Conservation (phyloP, 371 early-diverging fungal genomes). For the Lichtheimia ramosa region DNA sequence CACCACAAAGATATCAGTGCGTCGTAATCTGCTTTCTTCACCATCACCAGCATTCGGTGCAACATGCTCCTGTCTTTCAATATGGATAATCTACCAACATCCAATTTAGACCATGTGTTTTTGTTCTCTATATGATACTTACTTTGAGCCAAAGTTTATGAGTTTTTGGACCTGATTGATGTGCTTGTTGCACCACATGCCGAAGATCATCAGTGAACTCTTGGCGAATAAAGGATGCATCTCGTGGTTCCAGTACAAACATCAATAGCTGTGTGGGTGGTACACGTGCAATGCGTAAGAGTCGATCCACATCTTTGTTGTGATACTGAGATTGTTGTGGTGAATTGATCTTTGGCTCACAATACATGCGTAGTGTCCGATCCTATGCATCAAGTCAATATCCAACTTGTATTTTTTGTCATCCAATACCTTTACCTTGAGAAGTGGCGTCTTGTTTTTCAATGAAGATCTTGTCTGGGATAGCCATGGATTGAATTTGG, state of each 20-base stretch:
- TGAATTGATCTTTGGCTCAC: conserved; percentile 22
- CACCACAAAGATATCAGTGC: conserved; percentile 29
- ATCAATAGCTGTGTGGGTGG: conserved; percentile 34
- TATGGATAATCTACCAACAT: conserved; percentile 23
- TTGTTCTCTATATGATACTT: background rate
- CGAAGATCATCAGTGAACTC: conserved; percentile 24
- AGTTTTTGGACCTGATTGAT: background rate
- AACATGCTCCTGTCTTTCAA: conserved; percentile 26
- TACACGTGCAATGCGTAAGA: conserved; percentile 21
- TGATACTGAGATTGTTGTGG: conserved; percentile 13
- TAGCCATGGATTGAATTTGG: conserved; percentile 19
- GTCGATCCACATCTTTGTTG: conserved; percentile 10
- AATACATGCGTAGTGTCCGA: conserved; percentile 26
- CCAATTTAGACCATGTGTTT: no score
- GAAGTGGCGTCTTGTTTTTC: conserved; percentile 4
- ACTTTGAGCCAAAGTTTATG: conserved; percentile 39
- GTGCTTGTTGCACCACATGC: background rate
- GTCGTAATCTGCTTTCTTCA: conserved; percentile 11
- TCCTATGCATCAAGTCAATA: conserved; percentile 3
- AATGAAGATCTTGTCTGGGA: conserved; percentile 7
- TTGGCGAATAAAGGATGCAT: conserved; percentile 24
- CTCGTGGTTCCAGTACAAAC: conserved; percentile 26
- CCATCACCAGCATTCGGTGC: conserved; percentile 1
- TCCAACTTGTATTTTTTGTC: background rate
- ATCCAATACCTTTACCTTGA: conserved; percentile 5